Evolutionary conservation across 2,329 filamentous ascomycete genomes (phyloP), one percentile per base, ranked within the genome.

Genomic region (Aureobasidium sp.): DNA sequence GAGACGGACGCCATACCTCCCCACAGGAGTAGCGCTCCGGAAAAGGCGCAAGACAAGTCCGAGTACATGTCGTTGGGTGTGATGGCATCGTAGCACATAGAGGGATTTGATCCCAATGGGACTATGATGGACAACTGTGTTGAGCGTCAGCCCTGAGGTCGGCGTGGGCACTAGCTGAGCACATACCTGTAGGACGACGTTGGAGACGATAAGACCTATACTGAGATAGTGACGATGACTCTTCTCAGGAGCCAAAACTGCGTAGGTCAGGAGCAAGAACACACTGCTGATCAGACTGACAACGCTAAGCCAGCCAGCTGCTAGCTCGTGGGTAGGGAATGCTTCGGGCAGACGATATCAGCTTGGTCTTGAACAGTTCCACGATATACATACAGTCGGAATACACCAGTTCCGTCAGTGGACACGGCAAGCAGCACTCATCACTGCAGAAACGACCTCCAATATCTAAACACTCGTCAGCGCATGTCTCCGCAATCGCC

Each of bases 201-300:
- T 83, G 3, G 83, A 87, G 44, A 87, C 73, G 0, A 87, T 87
- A 51, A 96, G 79, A 69, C 89, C 90, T 66, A 96, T 86, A 71
- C 87, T 94, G 45, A 96, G 79, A 69, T 96, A 96, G 73, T 96
- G 91, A 44, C 91, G 84, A 70, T 89, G 87, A n/a, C 90, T 94
- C 78, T 88, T 90, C 67, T 91, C 88, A 39, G 89, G 83, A 0
- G 91, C 90, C 34, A 97, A 78, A n/a, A 87, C 79, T 9, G 83
- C 79, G 81, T 90, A 96, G 12, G 90, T 94, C 9, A 89, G 61
- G 9, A 96, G 78, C 39, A 96, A 78, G 69, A 91, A 90, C 25
- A 84, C 70, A 67, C 87, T 91, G 69, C 87, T 85, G 56, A 87
- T 74, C 47, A 89, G 81, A 63, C 88, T 84, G n/a, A 81, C 82